phyloP scores from a whole-genome alignment of 2,329 filamentous ascomycete genomes.

The Aspergillus fructus region DNA sequence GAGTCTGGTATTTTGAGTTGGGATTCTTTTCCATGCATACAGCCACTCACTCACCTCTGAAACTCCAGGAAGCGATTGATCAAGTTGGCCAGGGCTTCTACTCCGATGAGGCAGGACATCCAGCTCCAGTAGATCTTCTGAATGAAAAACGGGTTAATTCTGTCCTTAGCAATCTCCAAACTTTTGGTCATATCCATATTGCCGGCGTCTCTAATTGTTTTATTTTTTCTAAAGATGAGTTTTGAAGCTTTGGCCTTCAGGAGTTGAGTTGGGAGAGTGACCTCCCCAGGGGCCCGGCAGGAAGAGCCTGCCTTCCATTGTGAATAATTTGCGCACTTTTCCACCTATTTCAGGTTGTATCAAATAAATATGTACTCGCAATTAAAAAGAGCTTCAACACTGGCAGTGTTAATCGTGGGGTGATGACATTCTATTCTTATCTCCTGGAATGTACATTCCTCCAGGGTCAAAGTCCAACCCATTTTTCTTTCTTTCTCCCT shows the following conservation, averaged over 20 bases:
- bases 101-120: slow-evolving; percentile 41
- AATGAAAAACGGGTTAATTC: slow-evolving; percentile 48
- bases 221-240: neutral
- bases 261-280: too few species aligned
- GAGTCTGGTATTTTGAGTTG: slow-evolving; percentile 39
- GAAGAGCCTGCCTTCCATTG: too few species aligned
- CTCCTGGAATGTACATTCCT: too few species aligned
- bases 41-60: slow-evolving; percentile 45
- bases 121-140: slow-evolving; percentile 56
- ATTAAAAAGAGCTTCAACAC: too few species aligned
- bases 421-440: too few species aligned
- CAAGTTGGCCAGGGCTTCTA: slow-evolving; percentile 37
- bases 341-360: too few species aligned
- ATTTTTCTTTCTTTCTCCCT: too few species aligned
- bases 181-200: slow-evolving; percentile 32
- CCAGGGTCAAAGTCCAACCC: too few species aligned
- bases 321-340: too few species aligned
- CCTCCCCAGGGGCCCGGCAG: too few species aligned
- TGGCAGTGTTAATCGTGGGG: too few species aligned
- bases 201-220: slow-evolving; percentile 15
- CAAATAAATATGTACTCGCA: too few species aligned
- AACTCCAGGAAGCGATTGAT: slow-evolving; percentile 50
- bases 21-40: neutral
- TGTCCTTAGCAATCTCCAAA: slow-evolving; percentile 44
- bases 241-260: neutral